These are phyloP conservation scores for Podaxis sp. DNA, from an alignment of 768 basidiomycete species.

Conservation along the genomic window DNA sequence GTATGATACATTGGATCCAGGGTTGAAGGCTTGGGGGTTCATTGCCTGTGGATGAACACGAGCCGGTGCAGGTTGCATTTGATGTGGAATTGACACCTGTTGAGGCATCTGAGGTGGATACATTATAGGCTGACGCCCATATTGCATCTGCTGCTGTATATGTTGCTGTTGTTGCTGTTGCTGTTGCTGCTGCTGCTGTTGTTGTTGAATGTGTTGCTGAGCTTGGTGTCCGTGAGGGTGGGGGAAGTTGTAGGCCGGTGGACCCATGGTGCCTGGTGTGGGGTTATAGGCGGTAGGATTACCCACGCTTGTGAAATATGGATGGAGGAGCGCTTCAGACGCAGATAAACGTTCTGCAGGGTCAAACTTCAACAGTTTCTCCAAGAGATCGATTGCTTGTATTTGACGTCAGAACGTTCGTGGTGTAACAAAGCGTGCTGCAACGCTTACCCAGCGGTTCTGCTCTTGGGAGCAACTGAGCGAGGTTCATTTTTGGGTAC, in stretches of 20 bases:
- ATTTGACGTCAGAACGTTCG: constrained; percentile 2
- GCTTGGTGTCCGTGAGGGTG: constrained; percentile 58
- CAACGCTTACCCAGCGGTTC: constrained; percentile 65
- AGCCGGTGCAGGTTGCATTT: constrained; percentile 7
- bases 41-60: constrained; percentile 15
- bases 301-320: constrained; percentile 75
- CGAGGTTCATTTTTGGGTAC: constrained; percentile 81
- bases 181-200: constrained; percentile 35
- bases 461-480: constrained; percentile 82
- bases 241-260: constrained; percentile 67
- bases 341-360: constrained; percentile 90
- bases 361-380: constrained; percentile 94
- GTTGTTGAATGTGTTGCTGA: constrained; percentile 45
- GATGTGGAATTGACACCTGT: constrained; percentile 22
- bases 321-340: constrained; percentile 86
- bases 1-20: constrained; percentile 14
- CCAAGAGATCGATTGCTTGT: constrained; percentile 88
- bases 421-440: not conserved
- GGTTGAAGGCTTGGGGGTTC: constrained; percentile 15
- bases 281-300: constrained; percentile 41
- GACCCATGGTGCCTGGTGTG: constrained; percentile 58
- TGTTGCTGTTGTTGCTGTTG: constrained; percentile 28
- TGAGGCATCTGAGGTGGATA: constrained; percentile 23
- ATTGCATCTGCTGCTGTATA: constrained; percentile 30
- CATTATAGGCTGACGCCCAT: constrained; percentile 17